A percentile compares a stretch with the other conserved stretches of the same genome.
Evolutionary conservation across 2,329 filamentous ascomycete genomes (phyloP).

Genomic region (Chaetomiaceae sp.): DNA sequence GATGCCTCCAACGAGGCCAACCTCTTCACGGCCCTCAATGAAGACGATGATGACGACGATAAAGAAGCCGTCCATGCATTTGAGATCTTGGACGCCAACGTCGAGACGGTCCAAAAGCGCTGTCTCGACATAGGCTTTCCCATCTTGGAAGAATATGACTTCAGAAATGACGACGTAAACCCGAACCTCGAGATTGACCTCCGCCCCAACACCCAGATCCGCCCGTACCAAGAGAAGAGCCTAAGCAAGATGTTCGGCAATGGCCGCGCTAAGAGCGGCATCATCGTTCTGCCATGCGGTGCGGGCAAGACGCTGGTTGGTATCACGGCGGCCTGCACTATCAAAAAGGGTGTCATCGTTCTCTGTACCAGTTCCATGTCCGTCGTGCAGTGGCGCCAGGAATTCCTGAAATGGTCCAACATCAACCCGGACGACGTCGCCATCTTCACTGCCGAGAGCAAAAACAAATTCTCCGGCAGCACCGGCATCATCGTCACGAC

Average conservation of each 20-base stretch:
- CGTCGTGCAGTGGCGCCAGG: slow-evolving; percentile 91
- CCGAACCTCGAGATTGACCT: slow-evolving; percentile 91
- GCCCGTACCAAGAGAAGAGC: slow-evolving; percentile 94
- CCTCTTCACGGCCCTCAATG: slow-evolving; percentile 67
- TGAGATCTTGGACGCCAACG: slow-evolving; percentile 76
- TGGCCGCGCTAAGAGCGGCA: slow-evolving; percentile 91
- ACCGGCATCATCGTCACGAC: slow-evolving; percentile 97
- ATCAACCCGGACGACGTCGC: slow-evolving; percentile 88
- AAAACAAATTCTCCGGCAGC: slow-evolving; percentile 75
- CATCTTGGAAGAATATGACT: slow-evolving; percentile 95
- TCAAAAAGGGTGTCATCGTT: slow-evolving; percentile 94
- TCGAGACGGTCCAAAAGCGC: slow-evolving; percentile 83
- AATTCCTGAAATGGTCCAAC: slow-evolving; percentile 98
- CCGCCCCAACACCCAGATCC: slow-evolving; percentile 82
- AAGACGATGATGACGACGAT: slow-evolving; percentile 72
- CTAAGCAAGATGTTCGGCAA: slow-evolving; percentile 99
- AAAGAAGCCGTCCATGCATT: slow-evolving; percentile 89
- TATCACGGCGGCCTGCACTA: slow-evolving; percentile 96
- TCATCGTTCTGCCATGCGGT: slow-evolving; percentile 94
- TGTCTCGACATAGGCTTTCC: slow-evolving; percentile 84
- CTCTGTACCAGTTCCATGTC: slow-evolving; percentile 98
- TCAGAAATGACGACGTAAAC: slow-evolving; percentile 84
- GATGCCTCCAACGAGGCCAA: slow-evolving; percentile 57
- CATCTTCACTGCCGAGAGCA: slow-evolving; percentile 91
- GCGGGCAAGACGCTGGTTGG: slow-evolving; percentile 96